Evolutionary conservation across 768 basidiomycete genomes (phyloP).

Genomic region (Saitozyma sp.): DNA sequence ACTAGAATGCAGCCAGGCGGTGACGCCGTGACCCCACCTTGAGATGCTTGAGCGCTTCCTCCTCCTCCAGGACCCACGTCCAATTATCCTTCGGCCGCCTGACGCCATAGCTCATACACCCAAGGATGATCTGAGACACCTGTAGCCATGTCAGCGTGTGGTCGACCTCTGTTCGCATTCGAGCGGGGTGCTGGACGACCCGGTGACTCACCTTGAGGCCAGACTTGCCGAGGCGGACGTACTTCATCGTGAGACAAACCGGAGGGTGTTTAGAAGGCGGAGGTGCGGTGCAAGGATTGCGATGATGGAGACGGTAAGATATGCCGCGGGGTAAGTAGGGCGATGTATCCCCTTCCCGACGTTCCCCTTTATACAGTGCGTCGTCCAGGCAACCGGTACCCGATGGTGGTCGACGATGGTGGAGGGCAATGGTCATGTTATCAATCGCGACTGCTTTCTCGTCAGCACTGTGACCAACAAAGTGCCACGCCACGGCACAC

Average conservation of each 20-base stretch:
- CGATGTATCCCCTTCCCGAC: too few relatives aligned
- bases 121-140: constrained; percentile 40
- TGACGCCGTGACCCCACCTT: constrained; percentile 10
- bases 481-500: too few relatives aligned
- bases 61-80: constrained; percentile 41
- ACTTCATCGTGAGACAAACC: constrained; percentile 28
- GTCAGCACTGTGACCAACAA: too few relatives aligned
- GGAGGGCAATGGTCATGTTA: too few relatives aligned
- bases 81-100: constrained; percentile 27
- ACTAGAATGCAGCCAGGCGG: background rate
- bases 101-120: constrained; percentile 41
- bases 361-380: too few relatives aligned
- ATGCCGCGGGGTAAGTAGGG: too few relatives aligned
- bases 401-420: too few relatives aligned
- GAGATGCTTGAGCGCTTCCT: constrained; percentile 33
- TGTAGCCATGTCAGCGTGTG: constrained; percentile 5
- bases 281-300: too few relatives aligned
- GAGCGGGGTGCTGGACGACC: background rate
- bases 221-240: constrained; percentile 36
- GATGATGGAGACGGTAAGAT: too few relatives aligned
- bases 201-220: constrained; percentile 32
- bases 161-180: background rate
- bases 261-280: too few relatives aligned
- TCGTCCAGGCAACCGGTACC: too few relatives aligned
- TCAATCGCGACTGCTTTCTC: too few relatives aligned